These are phyloP conservation scores for Aphanoascus verrucosus DNA, from an alignment of 2,329 filamentous ascomycete species.

Conservation along the genomic window DNA sequence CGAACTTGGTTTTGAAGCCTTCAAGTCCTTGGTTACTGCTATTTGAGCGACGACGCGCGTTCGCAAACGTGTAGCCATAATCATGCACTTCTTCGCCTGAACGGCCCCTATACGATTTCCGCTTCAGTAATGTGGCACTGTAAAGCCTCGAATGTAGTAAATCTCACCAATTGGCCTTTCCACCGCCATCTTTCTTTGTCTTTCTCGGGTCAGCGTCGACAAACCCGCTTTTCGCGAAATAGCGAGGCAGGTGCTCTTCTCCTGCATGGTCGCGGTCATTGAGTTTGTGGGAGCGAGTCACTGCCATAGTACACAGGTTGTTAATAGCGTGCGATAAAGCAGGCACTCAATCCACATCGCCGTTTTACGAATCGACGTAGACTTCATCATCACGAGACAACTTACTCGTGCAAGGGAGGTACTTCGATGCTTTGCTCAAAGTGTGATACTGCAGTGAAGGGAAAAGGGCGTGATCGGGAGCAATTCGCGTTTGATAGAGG, in stretches of 20 bases:
- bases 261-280: conserved; percentile 85
- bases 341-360: too few relatives aligned
- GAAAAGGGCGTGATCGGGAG: too few relatives aligned
- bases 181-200: conserved; percentile 91
- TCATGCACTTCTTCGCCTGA: conserved; percentile 76
- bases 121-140: conserved; percentile 15
- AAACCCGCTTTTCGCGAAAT: conserved; percentile 81
- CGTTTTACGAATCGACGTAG: too few relatives aligned
- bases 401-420: too few relatives aligned
- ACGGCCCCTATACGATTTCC: conserved; percentile 55
- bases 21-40: conserved; percentile 64
- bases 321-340: not conserved
- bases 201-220: conserved; percentile 77
- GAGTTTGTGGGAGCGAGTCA: conserved; percentile 96
- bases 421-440: too few relatives aligned
- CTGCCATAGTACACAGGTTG: conserved; percentile 36
- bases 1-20: conserved; percentile 95
- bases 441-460: too few relatives aligned
- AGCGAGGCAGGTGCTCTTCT: conserved; percentile 72
- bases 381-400: too few relatives aligned
- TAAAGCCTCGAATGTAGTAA: not conserved
- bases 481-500: too few relatives aligned
- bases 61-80: conserved; percentile 69
- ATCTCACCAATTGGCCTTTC: conserved; percentile 84
- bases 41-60: conserved; percentile 85